These are phyloP conservation scores for Fusarium sororula DNA, from an alignment of 2,329 filamentous ascomycete species.

Conservation along the genomic window DNA sequence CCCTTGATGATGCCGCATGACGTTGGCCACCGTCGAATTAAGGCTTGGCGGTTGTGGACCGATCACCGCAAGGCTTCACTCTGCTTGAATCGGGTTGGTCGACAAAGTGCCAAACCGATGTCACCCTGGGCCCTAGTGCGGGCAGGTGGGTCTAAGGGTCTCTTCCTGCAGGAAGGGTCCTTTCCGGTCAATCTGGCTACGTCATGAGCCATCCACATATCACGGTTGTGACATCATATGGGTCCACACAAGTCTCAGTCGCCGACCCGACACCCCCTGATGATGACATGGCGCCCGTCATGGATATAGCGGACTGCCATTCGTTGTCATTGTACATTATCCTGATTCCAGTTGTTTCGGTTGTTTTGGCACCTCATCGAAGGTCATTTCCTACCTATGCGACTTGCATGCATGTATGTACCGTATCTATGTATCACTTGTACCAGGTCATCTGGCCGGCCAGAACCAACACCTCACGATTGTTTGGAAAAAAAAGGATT, in stretches of 20 bases:
- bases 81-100: slow-evolving; percentile 27
- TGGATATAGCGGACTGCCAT: slow-evolving; percentile 20
- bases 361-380: slow-evolving; percentile 24
- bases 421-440: neutral
- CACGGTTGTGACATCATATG: slow-evolving; percentile 24
- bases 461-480: neutral
- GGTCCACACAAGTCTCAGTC: slow-evolving; percentile 14
- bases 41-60: slow-evolving; percentile 34
- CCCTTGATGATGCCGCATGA: slow-evolving; percentile 43
- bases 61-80: slow-evolving; percentile 23
- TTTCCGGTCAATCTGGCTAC: slow-evolving; percentile 17
- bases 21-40: slow-evolving; percentile 34
- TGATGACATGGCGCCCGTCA: slow-evolving; percentile 42
- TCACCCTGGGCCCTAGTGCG: slow-evolving; percentile 8
- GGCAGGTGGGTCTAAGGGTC: slow-evolving; percentile 44
- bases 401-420: slow-evolving; percentile 31
- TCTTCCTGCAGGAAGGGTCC: slow-evolving; percentile 45
- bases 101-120: slow-evolving; percentile 14
- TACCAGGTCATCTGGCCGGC: slow-evolving; percentile 27
- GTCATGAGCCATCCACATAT: slow-evolving; percentile 12
- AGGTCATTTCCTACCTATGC: slow-evolving; percentile 21
- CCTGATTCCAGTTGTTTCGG: slow-evolving; percentile 20
- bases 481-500: neutral
- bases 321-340: slow-evolving; percentile 3
- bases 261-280: slow-evolving; percentile 21